A percentile compares a stretch with the other conserved stretches of the same genome.
These are phyloP conservation scores for Paecilomyces niveus DNA, from an alignment of 2,329 filamentous ascomycete species.

Conservation along the genomic window DNA sequence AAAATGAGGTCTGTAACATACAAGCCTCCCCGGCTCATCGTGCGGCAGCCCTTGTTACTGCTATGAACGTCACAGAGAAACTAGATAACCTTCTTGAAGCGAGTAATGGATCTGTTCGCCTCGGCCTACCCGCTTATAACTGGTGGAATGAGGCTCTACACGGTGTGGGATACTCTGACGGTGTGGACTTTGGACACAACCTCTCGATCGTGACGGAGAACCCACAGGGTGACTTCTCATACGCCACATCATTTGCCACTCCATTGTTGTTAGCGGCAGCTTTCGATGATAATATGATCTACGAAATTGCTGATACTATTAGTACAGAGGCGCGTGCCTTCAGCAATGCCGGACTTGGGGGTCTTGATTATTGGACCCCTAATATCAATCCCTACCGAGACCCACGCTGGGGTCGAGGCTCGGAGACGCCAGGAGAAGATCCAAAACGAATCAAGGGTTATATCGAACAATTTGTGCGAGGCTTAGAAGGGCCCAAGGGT, in stretches of 20 bases:
- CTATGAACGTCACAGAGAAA: conserved; percentile 46
- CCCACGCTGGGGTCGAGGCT: conserved; percentile 53
- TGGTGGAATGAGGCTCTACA: conserved; percentile 58
- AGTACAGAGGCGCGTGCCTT: conserved; percentile 56
- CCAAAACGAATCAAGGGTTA: conserved; percentile 42
- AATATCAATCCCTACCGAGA: conserved; percentile 59
- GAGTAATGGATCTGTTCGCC: conserved; percentile 43
- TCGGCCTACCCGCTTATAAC: conserved; percentile 52
- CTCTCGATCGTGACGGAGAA: no score
- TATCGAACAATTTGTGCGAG: conserved; percentile 41
- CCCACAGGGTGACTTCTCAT: conserved; percentile 42
- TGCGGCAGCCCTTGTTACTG: conserved; percentile 40
- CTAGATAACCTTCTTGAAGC: conserved; percentile 43
- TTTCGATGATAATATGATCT: conserved; percentile 55
- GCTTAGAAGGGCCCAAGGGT: conserved; percentile 39
- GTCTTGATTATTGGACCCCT: conserved; percentile 48
- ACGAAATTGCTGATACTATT: conserved; percentile 43
- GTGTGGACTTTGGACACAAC: conserved; percentile 45
- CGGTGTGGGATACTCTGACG: conserved; percentile 45
- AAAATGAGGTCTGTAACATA: conserved; percentile 44
- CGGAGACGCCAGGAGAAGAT: conserved; percentile 54
- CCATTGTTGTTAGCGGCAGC: conserved; percentile 55
- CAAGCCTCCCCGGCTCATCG: conserved; percentile 29
- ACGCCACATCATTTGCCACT: conserved; percentile 57
- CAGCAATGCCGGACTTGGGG: conserved; percentile 48